A percentile compares a stretch with the other conserved stretches of the same genome.
Conservation (phyloP, 2,329 filamentous ascomycete genomes). For the Phialocephala subalpina region DNA sequence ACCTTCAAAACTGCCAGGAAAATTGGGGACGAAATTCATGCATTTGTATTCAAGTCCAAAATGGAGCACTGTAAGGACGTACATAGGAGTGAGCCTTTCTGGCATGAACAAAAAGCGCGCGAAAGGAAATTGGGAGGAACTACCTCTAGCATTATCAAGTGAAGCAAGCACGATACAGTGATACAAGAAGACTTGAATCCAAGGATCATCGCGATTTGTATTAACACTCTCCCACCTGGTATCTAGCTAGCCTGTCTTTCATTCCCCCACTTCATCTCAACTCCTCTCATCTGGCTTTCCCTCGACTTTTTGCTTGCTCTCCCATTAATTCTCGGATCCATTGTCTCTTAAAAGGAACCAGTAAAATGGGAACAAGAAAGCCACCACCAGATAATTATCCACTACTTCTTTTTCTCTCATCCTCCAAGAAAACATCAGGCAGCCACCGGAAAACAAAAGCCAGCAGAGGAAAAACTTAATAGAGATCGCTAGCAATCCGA, state of each 20-base stretch:
- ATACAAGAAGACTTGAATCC: not conserved
- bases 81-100: no score
- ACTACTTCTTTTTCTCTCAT: not conserved
- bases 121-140: not conserved
- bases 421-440: not conserved
- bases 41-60: no score
- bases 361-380: not conserved
- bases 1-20: no score
- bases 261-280: not conserved
- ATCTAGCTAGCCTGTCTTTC: slow-evolving; percentile 5
- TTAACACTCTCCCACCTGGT: slow-evolving; percentile 8
- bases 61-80: no score
- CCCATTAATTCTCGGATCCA: not conserved
- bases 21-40: no score
- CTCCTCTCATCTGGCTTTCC: not conserved
- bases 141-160: not conserved
- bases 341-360: not conserved
- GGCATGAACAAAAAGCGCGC: no score
- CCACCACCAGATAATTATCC: not conserved
- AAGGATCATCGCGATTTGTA: slow-evolving; percentile 4
- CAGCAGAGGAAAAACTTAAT: slow-evolving; percentile 16
- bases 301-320: not conserved
- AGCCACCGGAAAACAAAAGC: not conserved
- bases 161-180: no score
- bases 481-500: slow-evolving; percentile 40